Percentiles rank a stretch among this genome's conserved stretches.
Evolutionary conservation across 2,329 filamentous ascomycete species (phyloP).

Genomic region (Aspergillus phoenicis): DNA sequence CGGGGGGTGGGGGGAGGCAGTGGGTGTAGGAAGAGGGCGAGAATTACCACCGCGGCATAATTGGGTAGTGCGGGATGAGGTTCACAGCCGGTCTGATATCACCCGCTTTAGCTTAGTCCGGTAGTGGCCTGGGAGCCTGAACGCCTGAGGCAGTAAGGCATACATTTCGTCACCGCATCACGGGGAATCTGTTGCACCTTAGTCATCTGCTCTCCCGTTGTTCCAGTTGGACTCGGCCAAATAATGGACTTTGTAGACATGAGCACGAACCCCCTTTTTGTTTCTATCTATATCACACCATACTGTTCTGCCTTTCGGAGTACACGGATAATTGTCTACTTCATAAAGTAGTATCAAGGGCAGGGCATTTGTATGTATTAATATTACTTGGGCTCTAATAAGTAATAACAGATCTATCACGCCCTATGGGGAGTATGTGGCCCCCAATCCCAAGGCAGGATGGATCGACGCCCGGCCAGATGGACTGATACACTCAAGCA

Average conservation of each 20-base stretch:
- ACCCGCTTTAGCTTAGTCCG: conserved; percentile 17
- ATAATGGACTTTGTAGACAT: no score
- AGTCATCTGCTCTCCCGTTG: no score
- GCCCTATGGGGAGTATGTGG: neutral
- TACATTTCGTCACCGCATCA: neutral
- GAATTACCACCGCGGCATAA: conserved; percentile 25
- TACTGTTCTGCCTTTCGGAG: no score
- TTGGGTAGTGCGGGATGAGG: conserved; percentile 31
- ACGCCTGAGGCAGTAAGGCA: conserved; percentile 20
- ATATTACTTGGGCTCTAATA: no score
- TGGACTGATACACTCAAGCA: neutral
- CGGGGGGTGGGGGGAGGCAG: conserved; percentile 17
- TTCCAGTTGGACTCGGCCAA: no score
- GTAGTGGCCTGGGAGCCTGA: conserved; percentile 14
- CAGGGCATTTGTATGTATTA: no score
- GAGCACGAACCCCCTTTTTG: no score
- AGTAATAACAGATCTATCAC: no score
- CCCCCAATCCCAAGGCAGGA: conserved; percentile 10
- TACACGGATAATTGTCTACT: no score
- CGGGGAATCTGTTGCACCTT: no score
- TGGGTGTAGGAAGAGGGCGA: conserved; percentile 18
- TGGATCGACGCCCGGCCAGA: conserved; percentile 9
- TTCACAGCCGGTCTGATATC: conserved; percentile 27
- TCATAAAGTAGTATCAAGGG: no score
- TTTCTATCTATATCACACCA: no score